A percentile compares a stretch with the other conserved stretches of the same genome.
Conservation (phyloP, 306 rosid genomes). For the Vicia faba region DNA sequence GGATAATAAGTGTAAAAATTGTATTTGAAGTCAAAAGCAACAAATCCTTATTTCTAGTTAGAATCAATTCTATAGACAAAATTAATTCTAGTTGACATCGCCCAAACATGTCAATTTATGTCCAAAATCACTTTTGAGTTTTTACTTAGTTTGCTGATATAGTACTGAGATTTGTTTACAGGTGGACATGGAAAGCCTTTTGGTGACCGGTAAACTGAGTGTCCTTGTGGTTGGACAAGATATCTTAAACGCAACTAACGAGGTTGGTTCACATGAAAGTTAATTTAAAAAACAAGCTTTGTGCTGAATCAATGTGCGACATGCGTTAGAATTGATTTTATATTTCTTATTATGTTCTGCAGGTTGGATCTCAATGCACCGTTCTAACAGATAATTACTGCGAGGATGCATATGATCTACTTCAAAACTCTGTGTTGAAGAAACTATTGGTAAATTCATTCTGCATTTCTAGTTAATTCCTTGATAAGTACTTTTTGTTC, state of each 20-base stretch:
- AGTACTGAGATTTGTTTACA: conserved; percentile 35
- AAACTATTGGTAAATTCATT: conserved; percentile 69
- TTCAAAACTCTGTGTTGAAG: conserved; percentile 68
- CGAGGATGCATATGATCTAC: conserved; percentile 90
- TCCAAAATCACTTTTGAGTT: too few species aligned
- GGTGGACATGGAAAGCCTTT: conserved; percentile 77
- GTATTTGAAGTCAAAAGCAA: too few species aligned
- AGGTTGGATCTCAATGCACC: conserved; percentile 90
- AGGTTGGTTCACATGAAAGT: conserved; percentile 53
- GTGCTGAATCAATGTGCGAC: conserved; percentile 8
- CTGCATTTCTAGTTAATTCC: neutral
- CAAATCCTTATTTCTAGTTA: too few species aligned
- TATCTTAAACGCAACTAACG: conserved; percentile 56
- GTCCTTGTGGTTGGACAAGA: conserved; percentile 74
- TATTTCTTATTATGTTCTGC: conserved; percentile 18
- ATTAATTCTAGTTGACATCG: too few species aligned
- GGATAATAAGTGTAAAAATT: too few species aligned
- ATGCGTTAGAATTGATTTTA: neutral
- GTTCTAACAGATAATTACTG: conserved; percentile 82
- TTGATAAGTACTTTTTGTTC: neutral
- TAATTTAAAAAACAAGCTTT: conserved; percentile 18
- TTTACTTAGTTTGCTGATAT: conserved; percentile 37
- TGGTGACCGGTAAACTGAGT: conserved; percentile 61
- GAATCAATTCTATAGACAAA: too few species aligned
- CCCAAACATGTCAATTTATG: too few species aligned